Evolutionary conservation across 768 basidiomycete genomes (phyloP), one percentile per base, ranked within the genome.

Genomic region (Auricularia sp.): DNA sequence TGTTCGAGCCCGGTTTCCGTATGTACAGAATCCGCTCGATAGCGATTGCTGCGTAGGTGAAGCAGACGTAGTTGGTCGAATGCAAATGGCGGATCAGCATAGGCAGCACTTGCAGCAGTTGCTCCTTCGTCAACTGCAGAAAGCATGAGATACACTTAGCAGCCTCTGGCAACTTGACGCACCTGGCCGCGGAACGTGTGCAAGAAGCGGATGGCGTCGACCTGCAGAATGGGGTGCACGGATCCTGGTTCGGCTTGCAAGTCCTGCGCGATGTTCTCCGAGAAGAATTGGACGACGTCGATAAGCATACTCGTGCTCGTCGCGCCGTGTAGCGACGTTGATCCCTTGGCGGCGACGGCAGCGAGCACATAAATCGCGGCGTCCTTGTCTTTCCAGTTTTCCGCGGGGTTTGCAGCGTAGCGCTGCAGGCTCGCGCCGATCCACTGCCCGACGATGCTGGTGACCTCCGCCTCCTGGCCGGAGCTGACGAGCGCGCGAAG

Each of bases 21-120:
- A 98, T 97, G 75, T 86, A 92, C 47, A 99, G 77, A 63, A 98
- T 88, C 6, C 94, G 85, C 71, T 99, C 97, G 71, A 99, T 95
- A n/a, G 95, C 93, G 70, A 98, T 94, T 18, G 97, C 95, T 8
- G 95, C 94, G 75, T 98, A 98, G 0, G 96, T 95, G 71, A 90
- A 96, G 33, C 90, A 88, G 61, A 98, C 96, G 75, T 93, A 95
- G 72, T 94, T 93, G 62, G 82, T 78, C 21, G 92, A 92, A 4
- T 80, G 78, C 39, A 98, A 85, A 73, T 96, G 95, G 13, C 81
- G 86, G 34, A 88, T 84, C 10, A 98, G 84, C 21, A 92, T 80
- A 0, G 96, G 97, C 1, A 98, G 78, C 24, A 98, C 96, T 2
- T 92, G 87, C 7, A 95, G 81, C 10, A 98, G 81, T 81, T 99